Evolutionary conservation across 441 rosid genomes (phyloP), one percentile per base, ranked within the genome.

Genomic region (Raphanus hybrid): DNA sequence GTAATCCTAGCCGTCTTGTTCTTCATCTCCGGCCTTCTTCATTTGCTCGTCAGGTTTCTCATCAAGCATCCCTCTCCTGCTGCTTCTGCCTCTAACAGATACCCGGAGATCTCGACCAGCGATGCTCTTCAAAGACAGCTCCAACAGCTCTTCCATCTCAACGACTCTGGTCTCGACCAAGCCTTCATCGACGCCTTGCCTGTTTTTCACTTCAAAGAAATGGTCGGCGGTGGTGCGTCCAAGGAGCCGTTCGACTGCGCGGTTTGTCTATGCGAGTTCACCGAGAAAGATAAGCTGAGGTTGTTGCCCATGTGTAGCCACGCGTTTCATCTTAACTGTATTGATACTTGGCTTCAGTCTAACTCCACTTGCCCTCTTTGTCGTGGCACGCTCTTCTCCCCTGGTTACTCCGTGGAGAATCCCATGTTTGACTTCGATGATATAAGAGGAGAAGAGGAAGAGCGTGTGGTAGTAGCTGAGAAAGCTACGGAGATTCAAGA

Each of bases 361-460:
- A 89, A 89, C 70, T 89, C 93, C 0, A 87, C 91, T 6, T 89
- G 93, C 75, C 93, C 93, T 65, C 89, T 89, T 10, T 89, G 93
- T 77, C 82, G 93, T n/a, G 89, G 85, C 3, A 85, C 90, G 1
- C 91, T 89, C 66, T 87, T 86, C 39, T 67, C 83, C 37, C 84
- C 91, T 0, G 90, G 88, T 11, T 82, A 84, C 61, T 78, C 91
- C 3, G 74, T 89, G 80, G 91, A 89, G 67, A 89, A 87, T 18
- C 93, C 91, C 0, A 85, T 86, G 27, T 87, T 84, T 12, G 89
- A 87, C 76, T 87, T 82, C 20, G 93, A 86, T 74, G 91, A 83
- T 70, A 69, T 76, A 8, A 86, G 90, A 29, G 91, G 90, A 29
- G 91, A 86, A 73, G 90, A 87, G 15, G 86, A 86, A 65, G 85